Evolutionary conservation across 1,139 yeast species (phyloP).

Genomic region (Diutina siamensis): DNA sequence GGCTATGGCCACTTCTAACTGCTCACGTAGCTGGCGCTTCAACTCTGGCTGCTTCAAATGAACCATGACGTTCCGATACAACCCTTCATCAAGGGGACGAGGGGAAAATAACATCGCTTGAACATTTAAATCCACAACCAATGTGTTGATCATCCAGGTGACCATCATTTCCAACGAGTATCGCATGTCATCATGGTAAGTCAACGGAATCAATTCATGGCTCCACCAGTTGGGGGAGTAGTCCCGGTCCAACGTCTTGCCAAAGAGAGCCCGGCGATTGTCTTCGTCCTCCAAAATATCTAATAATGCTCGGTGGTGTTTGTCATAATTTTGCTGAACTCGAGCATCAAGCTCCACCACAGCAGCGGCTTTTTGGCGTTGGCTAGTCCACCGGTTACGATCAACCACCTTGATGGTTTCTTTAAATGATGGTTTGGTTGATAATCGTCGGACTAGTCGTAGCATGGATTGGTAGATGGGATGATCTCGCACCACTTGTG

Average conservation of each 20-base stretch:
- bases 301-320: not conserved
- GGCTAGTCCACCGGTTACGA: not conserved
- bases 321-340: not conserved
- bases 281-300: not conserved
- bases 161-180: constrained; percentile 1
- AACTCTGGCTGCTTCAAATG: not conserved
- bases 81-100: not conserved
- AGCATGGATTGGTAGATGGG: not conserved
- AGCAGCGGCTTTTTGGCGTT: not conserved
- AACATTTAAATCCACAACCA: constrained; percentile 1
- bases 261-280: constrained; percentile 1
- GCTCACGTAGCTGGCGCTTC: not conserved
- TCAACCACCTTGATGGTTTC: not conserved
- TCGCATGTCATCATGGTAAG: not conserved
- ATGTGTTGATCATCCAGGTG: not conserved
- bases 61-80: not conserved
- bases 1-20: not conserved
- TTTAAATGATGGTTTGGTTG: not conserved
- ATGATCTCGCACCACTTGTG: not conserved
- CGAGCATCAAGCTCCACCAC: not conserved
- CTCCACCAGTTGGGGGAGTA: not conserved
- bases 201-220: not conserved
- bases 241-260: not conserved
- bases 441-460: not conserved
- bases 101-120: not conserved